phyloP scores from a whole-genome alignment of 345 rosid genomes.

The Dipteronia dyeriana region DNA sequence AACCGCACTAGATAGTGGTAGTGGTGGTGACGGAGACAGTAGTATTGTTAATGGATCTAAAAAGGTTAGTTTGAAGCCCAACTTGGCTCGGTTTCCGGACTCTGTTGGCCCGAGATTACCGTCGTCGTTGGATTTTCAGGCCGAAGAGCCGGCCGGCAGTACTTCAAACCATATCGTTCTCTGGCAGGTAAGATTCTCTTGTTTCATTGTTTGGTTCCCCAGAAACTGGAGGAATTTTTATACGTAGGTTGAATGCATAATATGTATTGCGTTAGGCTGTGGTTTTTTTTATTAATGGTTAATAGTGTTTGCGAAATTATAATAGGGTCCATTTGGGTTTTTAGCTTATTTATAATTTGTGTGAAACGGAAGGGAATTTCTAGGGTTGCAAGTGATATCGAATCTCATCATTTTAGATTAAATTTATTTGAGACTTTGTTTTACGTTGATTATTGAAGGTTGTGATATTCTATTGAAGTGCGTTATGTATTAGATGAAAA shows the following conservation, averaged over 20 bases:
- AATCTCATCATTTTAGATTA: neutral
- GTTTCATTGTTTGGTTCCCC: neutral
- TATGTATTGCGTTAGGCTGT: too few relatives aligned
- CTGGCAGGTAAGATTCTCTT: conserved; percentile 50
- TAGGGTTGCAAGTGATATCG: neutral
- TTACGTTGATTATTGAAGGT: neutral
- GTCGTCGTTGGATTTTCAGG: conserved; percentile 39
- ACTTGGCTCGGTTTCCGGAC: conserved; percentile 9
- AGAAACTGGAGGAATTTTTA: neutral
- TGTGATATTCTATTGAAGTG: neutral
- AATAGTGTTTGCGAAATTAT: too few relatives aligned
- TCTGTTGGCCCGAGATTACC: conserved; percentile 19
- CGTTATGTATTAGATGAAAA: neutral
- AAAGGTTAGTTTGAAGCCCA: conserved; percentile 5
- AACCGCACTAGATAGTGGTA: neutral
- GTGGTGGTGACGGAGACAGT: neutral
- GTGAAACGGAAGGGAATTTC: neutral
- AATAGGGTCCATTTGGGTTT: too few relatives aligned
- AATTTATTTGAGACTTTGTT: neutral
- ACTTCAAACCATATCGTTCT: conserved; percentile 55
- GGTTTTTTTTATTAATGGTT: too few relatives aligned
- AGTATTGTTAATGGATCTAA: neutral
- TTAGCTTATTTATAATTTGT: too few relatives aligned
- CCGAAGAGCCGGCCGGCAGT: conserved; percentile 40
- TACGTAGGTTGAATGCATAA: too few relatives aligned